These are phyloP conservation scores for Scedosporium apiospermum DNA, from an alignment of 2,329 filamentous ascomycete genomes.

Conservation along the genomic window DNA sequence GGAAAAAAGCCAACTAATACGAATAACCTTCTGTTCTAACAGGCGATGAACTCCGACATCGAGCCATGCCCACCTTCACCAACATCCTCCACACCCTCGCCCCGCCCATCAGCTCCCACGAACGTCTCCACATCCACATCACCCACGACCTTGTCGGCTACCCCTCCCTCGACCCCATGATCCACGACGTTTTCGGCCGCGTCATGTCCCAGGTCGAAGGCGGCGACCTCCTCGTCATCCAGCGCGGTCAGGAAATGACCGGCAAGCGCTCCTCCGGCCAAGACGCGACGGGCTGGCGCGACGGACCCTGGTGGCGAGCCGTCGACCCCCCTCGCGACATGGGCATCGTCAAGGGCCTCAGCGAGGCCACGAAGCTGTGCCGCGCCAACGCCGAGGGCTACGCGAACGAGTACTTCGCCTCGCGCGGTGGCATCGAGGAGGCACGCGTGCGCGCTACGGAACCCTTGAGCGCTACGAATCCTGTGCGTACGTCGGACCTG, in stretches of 20 bases:
- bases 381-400: constrained; percentile 84
- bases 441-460: constrained; percentile 74
- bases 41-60: constrained; percentile 81
- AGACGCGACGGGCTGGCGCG: constrained; percentile 65
- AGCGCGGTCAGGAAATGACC: constrained; percentile 80
- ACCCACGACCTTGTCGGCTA: constrained; percentile 94
- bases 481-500: constrained; percentile 84
- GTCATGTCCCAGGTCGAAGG: constrained; percentile 99
- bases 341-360: constrained; percentile 67
- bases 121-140: constrained; percentile 93
- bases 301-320: constrained; percentile 94
- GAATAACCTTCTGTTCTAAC: neutral
- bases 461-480: constrained; percentile 72
- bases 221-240: constrained; percentile 86
- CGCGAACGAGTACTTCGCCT: constrained; percentile 71
- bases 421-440: constrained; percentile 68
- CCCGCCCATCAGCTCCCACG: constrained; percentile 92
- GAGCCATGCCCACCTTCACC: constrained; percentile 88
- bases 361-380: constrained; percentile 84
- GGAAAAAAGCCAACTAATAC: constrained; percentile 7
- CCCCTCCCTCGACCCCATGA: constrained; percentile 84
- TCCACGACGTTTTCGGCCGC: constrained; percentile 83
- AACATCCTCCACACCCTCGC: constrained; percentile 91
- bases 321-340: constrained; percentile 61
- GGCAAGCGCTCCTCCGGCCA: constrained; percentile 55